Evolutionary conservation across 305 asterid species (phyloP), one percentile per base, ranked within the genome.

Genomic region (Fraxinus platypoda): DNA sequence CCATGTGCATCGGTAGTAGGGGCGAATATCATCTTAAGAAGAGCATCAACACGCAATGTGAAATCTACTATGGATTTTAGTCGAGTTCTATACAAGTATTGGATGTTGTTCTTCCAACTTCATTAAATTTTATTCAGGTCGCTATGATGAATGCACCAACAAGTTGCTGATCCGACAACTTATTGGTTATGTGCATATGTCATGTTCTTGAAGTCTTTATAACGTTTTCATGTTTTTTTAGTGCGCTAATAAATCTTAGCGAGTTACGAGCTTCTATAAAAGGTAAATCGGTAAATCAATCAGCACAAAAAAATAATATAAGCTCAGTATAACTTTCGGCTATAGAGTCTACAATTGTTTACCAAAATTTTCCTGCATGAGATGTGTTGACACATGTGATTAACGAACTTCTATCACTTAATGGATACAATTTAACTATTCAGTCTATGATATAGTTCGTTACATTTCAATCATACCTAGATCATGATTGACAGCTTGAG

Each of bases 361-460:
- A 13, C 17, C 52, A 43, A 43, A 11, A 11, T 11, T 12, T 43
- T 43, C 52, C 0, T 46, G 6, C 13, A 3, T 46, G 57, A 12
- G n/a, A 46, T 12, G 57, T 4, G 17, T 43, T 43, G 54, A 3
- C 5, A 43, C 3, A 0, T 9, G 54, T 46, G 1, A 46, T 12
- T 46, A 1, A 13, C 6, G n/a, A 12, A 12, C 1, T 0, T 12
- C 0, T 12, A 43, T 2, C n/a, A 43, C 5, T 43, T 2, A 9
- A 38, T 2, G 9, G 13, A 13, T 5, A 43, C 4, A 5, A 9
- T 43, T 43, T 74, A 98, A 6, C 93, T 92, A 46, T 15, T 49
- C 8, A 49, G 0, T 0, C 0, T 4, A 49, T 13, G 0, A 3
- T 49, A 13, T 46, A 15, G 59, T 3, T 4, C 6, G 8, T 49